Evolutionary conservation across 441 rosid genomes (phyloP).

Genomic region (Pelargonium cotyledonis): DNA sequence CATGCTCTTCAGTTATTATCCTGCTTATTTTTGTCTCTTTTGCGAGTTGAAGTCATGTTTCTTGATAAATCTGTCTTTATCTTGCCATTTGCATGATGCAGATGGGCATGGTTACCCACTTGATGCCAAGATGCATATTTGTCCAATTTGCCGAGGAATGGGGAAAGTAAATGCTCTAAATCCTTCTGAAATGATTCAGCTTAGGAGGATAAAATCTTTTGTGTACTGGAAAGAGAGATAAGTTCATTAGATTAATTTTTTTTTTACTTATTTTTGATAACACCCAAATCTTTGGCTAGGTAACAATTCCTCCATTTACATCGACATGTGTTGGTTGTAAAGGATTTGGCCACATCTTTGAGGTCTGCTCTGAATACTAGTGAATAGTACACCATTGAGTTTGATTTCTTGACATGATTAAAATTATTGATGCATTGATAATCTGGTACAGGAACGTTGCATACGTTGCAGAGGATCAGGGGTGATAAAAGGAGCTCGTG

Average conservation of each 20-base stretch:
- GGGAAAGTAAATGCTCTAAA: constrained; percentile 59
- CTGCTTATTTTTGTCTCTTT: background rate
- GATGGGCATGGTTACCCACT: constrained; percentile 72
- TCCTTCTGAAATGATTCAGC: constrained; percentile 16
- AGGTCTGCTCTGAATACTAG: constrained; percentile 42
- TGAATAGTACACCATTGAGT: background rate
- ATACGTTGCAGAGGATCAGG: constrained; percentile 70
- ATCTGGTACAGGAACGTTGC: constrained; percentile 58
- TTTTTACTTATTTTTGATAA: constrained; percentile 9
- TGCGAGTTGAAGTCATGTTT: background rate
- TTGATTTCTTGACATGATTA: constrained; percentile 14
- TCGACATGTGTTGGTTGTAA: constrained; percentile 66
- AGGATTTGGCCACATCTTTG: constrained; percentile 58
- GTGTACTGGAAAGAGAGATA: constrained; percentile 3
- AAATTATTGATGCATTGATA: constrained; percentile 15
- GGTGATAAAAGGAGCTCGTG: constrained; percentile 63
- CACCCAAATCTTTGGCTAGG: constrained; percentile 37
- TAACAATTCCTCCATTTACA: constrained; percentile 88
- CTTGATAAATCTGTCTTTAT: background rate
- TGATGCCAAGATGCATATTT: constrained; percentile 48
- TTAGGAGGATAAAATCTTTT: constrained; percentile 14
- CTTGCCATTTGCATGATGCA: constrained; percentile 31
- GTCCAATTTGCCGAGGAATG: constrained; percentile 74
- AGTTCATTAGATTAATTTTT: background rate
- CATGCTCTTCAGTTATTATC: background rate